Percentiles rank a stretch among this genome's conserved stretches.
phyloP scores from a whole-genome alignment of 164 flowering plant species.

The Vitis rupestris region DNA sequence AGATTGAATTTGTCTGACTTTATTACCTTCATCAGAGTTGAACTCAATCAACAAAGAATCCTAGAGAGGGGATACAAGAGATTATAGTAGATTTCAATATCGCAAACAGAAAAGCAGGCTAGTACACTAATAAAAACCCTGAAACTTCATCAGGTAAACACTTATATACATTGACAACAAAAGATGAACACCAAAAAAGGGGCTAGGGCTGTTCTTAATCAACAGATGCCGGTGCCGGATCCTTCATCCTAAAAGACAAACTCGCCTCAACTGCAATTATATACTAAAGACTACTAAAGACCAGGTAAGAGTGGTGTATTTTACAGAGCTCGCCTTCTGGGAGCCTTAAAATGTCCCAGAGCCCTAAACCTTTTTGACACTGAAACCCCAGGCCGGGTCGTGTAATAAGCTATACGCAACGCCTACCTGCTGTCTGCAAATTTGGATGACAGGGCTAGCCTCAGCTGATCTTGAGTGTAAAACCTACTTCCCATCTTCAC shows the following conservation, averaged over 20 bases:
- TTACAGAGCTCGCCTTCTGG: conserved; percentile 17
- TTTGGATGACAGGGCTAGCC: conserved; percentile 45
- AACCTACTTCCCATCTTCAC: conserved; percentile 71
- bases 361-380: neutral
- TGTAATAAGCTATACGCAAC: neutral
- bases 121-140: too few relatives aligned
- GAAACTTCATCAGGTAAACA: too few relatives aligned
- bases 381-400: neutral
- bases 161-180: conserved; percentile 6
- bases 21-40: too few relatives aligned
- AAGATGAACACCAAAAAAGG: neutral
- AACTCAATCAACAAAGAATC: too few relatives aligned
- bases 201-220: neutral
- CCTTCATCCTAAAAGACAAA: neutral
- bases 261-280: neutral
- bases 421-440: conserved; percentile 28
- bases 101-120: too few relatives aligned
- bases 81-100: too few relatives aligned
- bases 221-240: neutral
- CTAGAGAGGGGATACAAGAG: too few relatives aligned
- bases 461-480: conserved; percentile 80
- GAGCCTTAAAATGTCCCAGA: conserved; percentile 28
- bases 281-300: conserved; percentile 6
- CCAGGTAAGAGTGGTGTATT: neutral
- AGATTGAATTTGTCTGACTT: too few relatives aligned